Evolutionary conservation across 1,284 basidiomycete species (phyloP), one percentile per base, ranked within the genome.

Genomic region (Marasmius sp.): DNA sequence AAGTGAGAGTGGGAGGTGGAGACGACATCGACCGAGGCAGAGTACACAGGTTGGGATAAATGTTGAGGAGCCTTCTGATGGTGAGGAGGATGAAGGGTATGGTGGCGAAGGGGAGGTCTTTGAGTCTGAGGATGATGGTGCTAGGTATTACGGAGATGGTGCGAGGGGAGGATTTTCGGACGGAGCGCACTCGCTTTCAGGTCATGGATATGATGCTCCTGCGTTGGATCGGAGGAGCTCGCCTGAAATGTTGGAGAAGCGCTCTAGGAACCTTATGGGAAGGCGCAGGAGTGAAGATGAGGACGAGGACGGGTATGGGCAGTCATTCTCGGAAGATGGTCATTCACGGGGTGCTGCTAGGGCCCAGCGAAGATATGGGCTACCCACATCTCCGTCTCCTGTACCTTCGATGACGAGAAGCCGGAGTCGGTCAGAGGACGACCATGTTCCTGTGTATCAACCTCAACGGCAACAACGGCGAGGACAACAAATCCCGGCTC

Each of bases 161-260:
- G 41, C 36, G 43, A 27, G 47, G 9, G 18, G 34, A 11, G 47
- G 33, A 14, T 48, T 58, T 36, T 48, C 43, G 22, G 41, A 36
- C 8, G 16, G 18, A 45, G 47, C 22, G 41, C 20, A 51, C 9
- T 53, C 36, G 41, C 57, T 27, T 38, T 38, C 59, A 58, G 34
- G 63, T 60, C 27, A 43, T 56, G 10, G 62, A 58, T 38, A 54
- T 33, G 33, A 57, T 62, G 14, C 64, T 55, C 37, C 60, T 5
- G 69, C 68, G 2, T 47, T 72, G 53, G 70, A 64, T n/a, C 58
- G 70, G 37, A 73, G 67, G 38, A 68, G 64, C 14, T 74, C 73
- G 7, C 70, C 68, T 41, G 71, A 74, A 45, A 72, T 62, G 38
- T 56, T 67, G 37, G 60, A 52, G 27, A 60, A 60, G 20, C 61